Percentiles rank a stretch among this genome's conserved stretches.
Conservation (phyloP, 495 filamentous ascomycete species). For the Pseudoneurospora amorphoporcata region DNA sequence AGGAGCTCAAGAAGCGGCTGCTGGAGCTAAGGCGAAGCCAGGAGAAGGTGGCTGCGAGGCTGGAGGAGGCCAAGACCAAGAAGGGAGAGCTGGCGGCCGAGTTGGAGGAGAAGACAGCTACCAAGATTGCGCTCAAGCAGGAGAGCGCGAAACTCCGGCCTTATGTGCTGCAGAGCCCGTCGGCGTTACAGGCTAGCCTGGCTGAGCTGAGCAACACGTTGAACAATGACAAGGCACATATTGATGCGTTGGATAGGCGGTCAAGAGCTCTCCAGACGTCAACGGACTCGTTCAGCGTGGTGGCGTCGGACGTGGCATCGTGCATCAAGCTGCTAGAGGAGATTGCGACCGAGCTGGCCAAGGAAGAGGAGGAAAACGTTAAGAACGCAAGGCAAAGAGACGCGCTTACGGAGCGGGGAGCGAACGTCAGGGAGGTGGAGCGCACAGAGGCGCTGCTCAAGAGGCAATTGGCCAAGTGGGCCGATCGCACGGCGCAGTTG, state of each 20-base stretch:
- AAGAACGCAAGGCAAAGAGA: conserved; percentile 74
- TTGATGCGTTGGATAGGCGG: conserved; percentile 77
- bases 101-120: conserved; percentile 72
- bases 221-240: conserved; percentile 63
- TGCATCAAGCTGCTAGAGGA: conserved; percentile 87
- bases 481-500: conserved; percentile 73
- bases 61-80: conserved; percentile 65
- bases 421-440: conserved; percentile 84
- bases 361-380: conserved; percentile 79
- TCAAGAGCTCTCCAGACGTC: conserved; percentile 85
- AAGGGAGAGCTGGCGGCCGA: conserved; percentile 58
- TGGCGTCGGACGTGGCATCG: conserved; percentile 69
- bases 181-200: conserved; percentile 68
- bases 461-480: conserved; percentile 72
- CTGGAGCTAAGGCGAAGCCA: conserved; percentile 68
- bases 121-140: conserved; percentile 46
- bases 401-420: conserved; percentile 74
- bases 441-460: conserved; percentile 72
- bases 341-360: conserved; percentile 67
- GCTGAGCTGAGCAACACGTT: conserved; percentile 71
- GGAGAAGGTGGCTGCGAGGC: conserved; percentile 62
- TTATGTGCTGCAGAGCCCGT: conserved; percentile 81
- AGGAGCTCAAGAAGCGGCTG: conserved; percentile 70
- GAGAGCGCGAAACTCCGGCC: conserved; percentile 82
- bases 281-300: conserved; percentile 75